phyloP scores from a whole-genome alignment of 2,329 filamentous ascomycete species.

The Neurospora sp. region DNA sequence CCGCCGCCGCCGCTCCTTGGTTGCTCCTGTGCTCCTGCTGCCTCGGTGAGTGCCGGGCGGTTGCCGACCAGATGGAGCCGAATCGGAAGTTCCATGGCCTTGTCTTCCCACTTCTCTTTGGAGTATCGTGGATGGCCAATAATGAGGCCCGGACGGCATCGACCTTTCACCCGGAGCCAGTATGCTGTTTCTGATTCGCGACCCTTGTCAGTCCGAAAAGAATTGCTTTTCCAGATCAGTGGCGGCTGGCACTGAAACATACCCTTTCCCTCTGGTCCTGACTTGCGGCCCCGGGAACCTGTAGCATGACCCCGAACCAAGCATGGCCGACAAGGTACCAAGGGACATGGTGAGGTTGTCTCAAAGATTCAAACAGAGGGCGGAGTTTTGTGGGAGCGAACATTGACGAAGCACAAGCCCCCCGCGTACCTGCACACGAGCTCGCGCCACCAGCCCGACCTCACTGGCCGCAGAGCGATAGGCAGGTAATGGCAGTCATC shows the following conservation, averaged over 20 bases:
- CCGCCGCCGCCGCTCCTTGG: not conserved
- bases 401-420: not conserved
- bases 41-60: not conserved
- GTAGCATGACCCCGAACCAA: not conserved
- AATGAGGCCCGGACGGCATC: not conserved
- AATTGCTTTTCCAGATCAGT: constrained; percentile 8
- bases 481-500: not conserved
- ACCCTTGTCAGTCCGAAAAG: constrained; percentile 3
- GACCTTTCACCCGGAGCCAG: not conserved
- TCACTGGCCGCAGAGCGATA: not conserved
- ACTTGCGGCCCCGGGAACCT: not conserved
- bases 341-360: not conserved
- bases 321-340: not conserved
- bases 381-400: not conserved
- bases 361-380: constrained; percentile 1
- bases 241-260: constrained; percentile 16
- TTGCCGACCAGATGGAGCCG: not conserved
- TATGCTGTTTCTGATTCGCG: constrained; percentile 10
- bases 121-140: not conserved
- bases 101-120: not conserved
- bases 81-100: constrained; percentile 1
- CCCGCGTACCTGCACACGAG: not conserved
- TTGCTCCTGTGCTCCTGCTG: not conserved
- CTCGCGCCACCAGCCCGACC: not conserved
- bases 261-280: constrained; percentile 11